Percentiles rank a stretch among this genome's conserved stretches.
These are phyloP conservation scores for Basipetospora chlamydospora DNA, from an alignment of 2,329 filamentous ascomycete species.

Conservation along the genomic window DNA sequence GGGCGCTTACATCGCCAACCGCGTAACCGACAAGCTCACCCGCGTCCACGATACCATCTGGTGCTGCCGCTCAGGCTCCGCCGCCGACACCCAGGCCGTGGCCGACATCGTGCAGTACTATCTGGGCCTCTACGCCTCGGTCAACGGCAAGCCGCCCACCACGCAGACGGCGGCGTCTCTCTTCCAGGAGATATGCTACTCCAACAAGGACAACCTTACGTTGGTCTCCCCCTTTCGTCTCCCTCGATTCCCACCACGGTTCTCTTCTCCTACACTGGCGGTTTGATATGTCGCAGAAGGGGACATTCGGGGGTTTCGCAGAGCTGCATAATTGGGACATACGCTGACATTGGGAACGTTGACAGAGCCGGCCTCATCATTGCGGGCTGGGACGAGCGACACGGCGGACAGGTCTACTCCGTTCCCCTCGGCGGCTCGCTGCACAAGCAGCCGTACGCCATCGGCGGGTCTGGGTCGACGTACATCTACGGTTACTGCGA, in stretches of 20 bases:
- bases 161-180: slow-evolving; percentile 91
- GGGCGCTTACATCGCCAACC: slow-evolving; percentile 95
- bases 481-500: slow-evolving; percentile 99
- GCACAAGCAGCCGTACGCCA: slow-evolving; percentile 93
- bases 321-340: no score
- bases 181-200: slow-evolving; percentile 96
- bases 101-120: slow-evolving; percentile 98
- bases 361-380: slow-evolving; percentile 88
- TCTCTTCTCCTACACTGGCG: no score
- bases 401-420: slow-evolving; percentile 94
- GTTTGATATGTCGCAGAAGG: no score
- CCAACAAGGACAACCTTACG: slow-evolving; percentile 90
- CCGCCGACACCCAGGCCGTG: slow-evolving; percentile 93
- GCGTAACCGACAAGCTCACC: slow-evolving; percentile 98
- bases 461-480: slow-evolving; percentile 91
- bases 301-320: not conserved
- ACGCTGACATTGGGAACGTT: slow-evolving; percentile 9
- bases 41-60: slow-evolving; percentile 98
- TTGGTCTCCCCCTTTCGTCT: not conserved
- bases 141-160: slow-evolving; percentile 77
- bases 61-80: slow-evolving; percentile 97
- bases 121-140: slow-evolving; percentile 79
- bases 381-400: slow-evolving; percentile 89
- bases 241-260: no score
- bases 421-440: slow-evolving; percentile 92